Base-by-base conservation (phyloP, 352 stramenopile species). In the Blastocystis sp. region DNA sequence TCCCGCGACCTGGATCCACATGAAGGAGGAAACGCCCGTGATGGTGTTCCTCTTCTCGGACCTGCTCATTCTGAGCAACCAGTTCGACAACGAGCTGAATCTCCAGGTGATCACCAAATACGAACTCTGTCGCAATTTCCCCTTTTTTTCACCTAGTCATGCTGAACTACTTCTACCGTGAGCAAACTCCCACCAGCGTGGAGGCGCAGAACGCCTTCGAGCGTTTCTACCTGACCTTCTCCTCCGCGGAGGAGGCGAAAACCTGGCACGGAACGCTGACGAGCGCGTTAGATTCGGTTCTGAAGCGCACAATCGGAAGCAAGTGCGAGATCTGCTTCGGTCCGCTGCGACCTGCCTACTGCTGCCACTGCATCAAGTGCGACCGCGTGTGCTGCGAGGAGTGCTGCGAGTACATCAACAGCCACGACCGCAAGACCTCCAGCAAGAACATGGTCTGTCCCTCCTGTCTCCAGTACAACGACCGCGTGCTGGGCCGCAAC, bases 311-410 rank as follows among this genome's bases (percentile, higher is more conserved):
- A 0, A 49, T 63, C 21, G 48, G 69, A 11, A 48, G n/a, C 24
- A 54, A 32, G 48, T 81, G 69, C 36, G 69, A 81, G 40, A 29
- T 81, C 0, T 81, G 69, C 53, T 81, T 64, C 29, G 69, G 69
- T 18, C 69, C 48, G 36, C 69, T 81, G 29, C 27, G 42, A 16
- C 69, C 69, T 29, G 69, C 69, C 8, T 81, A 64, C 34, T 81
- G 69, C 53, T 81, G 69, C 53, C 69, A 81, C 69, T 81, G 69
- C 24, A 64, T 63, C 40, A 81, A 81, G 27, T 81, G 69, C 40
- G 69, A 81, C 27, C 69, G 69, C 53, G 63, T 81, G 24, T 81
- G 69, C 46, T 81, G 69, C 40, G 69, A 40, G 49, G 29, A 81
- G 24, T 81, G 69, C 46, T 81, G 69, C 40, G 69, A n/a, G 32